Base-by-base conservation (phyloP, 495 filamentous ascomycete genomes). In the Cercophora sp. region DNA sequence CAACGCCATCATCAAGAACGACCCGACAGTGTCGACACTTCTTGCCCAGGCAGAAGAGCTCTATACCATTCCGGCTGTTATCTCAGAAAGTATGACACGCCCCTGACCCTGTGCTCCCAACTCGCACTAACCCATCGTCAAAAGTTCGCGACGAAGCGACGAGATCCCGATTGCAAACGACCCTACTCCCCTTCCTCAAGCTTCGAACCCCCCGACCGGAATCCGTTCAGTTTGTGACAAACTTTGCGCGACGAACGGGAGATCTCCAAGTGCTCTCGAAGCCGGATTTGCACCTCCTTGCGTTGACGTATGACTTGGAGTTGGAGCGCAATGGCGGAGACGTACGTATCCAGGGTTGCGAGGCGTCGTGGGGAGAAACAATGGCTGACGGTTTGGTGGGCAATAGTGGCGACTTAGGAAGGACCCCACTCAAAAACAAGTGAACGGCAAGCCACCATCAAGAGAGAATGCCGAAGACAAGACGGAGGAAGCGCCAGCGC, bases 271-370 rank as follows among this genome's bases (percentile, higher is more conserved):
- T 96, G 3, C 71, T 99, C 35, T 95, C 89, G 67, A 83, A 78
- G 62, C 85, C 88, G 4, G 93, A 99, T 83, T 72, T 97, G 37
- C 84, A 92, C 54, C 76, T 97, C 27, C 73, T 97, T 57, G 93
- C 92, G 4, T 75, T 99, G 25, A 86, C 90, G 3, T 97, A 96
- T 62, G 93, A 98, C 62, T 60, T 97, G 11, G 89, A 96, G 57
- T 83, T 88, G 54, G 88, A 94, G 69, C 75, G 81, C 50, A 92
- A 92, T 64, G 81, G 83, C 18, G 91, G 90, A 5, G 83, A 67
- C 26, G 61, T 64, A 59, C 5, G 61, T 39, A 24, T 4, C 11
- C 18, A n/a, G n/a, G n/a, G n/a, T n/a, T n/a, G n/a, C n/a, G n/a
- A n/a, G n/a, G n/a, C n/a, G n/a, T n/a, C n/a, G n/a, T n/a, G n/a